phyloP scores from a whole-genome alignment of 768 basidiomycete species.

The Mycena rosella region DNA sequence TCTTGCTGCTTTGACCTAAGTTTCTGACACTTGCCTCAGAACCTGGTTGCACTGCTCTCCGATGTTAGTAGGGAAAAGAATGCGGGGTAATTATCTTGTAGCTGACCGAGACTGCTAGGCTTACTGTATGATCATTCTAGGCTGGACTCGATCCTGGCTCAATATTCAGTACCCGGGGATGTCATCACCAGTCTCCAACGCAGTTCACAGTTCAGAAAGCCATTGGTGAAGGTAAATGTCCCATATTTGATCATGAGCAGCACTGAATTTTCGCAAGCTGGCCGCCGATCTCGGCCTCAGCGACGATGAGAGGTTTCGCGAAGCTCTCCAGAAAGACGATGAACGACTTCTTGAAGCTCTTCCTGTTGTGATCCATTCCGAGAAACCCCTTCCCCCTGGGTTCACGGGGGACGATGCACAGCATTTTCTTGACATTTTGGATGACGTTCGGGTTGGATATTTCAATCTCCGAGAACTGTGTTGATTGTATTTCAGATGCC shows the following conservation, averaged over 20 bases:
- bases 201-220: neutral
- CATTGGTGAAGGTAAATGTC: neutral
- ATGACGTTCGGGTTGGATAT: neutral
- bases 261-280: neutral
- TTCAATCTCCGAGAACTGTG: neutral
- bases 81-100: neutral
- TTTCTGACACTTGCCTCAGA: neutral
- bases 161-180: neutral
- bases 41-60: neutral
- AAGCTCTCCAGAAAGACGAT: neutral
- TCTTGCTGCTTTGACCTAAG: neutral
- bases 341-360: neutral
- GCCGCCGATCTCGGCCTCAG: neutral
- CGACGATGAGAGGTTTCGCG: neutral
- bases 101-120: neutral
- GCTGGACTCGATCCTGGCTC: neutral
- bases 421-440: neutral
- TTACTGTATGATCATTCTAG: neutral
- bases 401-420: neutral
- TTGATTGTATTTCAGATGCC: neutral
- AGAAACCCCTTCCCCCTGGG: neutral
- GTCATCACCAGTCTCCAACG: neutral
- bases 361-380: neutral
- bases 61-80: neutral
- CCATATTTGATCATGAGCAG: neutral